Percentiles rank a stretch among this genome's conserved stretches.
Conservation (phyloP, 805 yeast genomes). For the Candida stauntonica region DNA sequence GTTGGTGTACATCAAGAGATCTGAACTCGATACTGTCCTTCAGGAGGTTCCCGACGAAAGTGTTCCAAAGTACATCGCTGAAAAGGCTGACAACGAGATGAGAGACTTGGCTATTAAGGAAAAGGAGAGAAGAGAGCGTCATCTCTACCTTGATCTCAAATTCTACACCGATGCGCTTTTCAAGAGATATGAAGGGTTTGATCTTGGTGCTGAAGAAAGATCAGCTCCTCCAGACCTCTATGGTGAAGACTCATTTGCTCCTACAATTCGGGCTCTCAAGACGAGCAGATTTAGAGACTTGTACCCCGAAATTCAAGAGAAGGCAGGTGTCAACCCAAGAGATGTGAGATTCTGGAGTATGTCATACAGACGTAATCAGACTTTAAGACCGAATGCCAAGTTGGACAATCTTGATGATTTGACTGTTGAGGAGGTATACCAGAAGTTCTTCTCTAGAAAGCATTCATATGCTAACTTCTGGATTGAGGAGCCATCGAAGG, state of each 20-base stretch:
- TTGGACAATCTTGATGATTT: slow-evolving; percentile 30
- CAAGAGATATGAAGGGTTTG: slow-evolving; percentile 64
- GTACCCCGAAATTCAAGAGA: slow-evolving; percentile 43
- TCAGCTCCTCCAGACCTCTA: slow-evolving; percentile 42
- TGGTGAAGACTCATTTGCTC: slow-evolving; percentile 43
- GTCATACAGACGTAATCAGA: slow-evolving; percentile 56
- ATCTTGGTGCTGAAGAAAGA: slow-evolving; percentile 61
- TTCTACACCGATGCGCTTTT: slow-evolving; percentile 54
- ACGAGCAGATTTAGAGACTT: slow-evolving; percentile 49
- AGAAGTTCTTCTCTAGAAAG: slow-evolving; percentile 41
- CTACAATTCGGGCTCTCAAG: slow-evolving; percentile 48
- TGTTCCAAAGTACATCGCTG: slow-evolving; percentile 65
- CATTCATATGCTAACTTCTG: slow-evolving; percentile 52
- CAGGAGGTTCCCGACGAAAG: slow-evolving; percentile 50
- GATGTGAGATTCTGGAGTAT: slow-evolving; percentile 59
- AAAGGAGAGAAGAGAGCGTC: slow-evolving; percentile 69
- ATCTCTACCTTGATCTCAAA: slow-evolving; percentile 53
- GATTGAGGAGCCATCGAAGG: slow-evolving; percentile 52
- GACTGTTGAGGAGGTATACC: slow-evolving; percentile 50
- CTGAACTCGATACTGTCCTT: slow-evolving; percentile 51
- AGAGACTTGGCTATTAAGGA: slow-evolving; percentile 49
- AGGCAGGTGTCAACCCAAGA: slow-evolving; percentile 34
- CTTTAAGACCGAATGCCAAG: slow-evolving; percentile 56
- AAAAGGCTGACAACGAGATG: slow-evolving; percentile 59
- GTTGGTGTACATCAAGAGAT: slow-evolving; percentile 85